Evolutionary conservation across 2,329 filamentous ascomycete genomes (phyloP), one percentile per base, ranked within the genome.

Genomic region (Botrytis medusae): DNA sequence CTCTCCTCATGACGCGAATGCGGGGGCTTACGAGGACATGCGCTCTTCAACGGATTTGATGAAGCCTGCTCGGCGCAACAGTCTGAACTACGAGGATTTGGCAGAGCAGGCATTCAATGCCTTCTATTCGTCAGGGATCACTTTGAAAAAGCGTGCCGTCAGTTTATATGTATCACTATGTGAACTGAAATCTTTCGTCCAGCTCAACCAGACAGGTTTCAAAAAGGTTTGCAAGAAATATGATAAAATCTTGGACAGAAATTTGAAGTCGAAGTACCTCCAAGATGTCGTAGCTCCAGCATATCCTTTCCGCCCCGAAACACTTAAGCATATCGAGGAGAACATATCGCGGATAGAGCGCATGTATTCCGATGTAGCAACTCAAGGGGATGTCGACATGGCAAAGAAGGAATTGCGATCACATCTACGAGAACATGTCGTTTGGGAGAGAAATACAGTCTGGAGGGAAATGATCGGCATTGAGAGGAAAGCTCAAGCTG

Each of bases 401-500:
- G 95, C 96, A 7, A 93, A 91, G 79, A 91, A 93, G 77, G 96
- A 98, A 80, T 86, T 99, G 73, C 89, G 96, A 71, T 89, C 97
- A 44, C 95, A 99, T 80, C 87, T 99, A 40, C 88, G 96, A 73
- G 97, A 99, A 83, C 96, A 99, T 82, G 95, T 99, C 32, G 95
- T 98, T 0, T 99, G 96, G 97, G 97, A 99, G 82, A 89, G 96
- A 73, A 99, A 99, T 81, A 99, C 96, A 0, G 96, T 99, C 29
- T 99, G 96, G 96, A 88, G 97, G 83, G 96, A 99, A 79, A 96
- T 99, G 89, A 99, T 99, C 81, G 96, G 95, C 71, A 95, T 99
- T 78, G 97, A 99, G 84, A 89, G 96, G 34, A 95, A 97, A 81
- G 94, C 94, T 1, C 95, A 98, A 83, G 97, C 96, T 14, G 95